Evolutionary conservation across 2,329 filamentous ascomycete species (phyloP), one percentile per base, ranked within the genome.

Genomic region (Nothophaeocryptopus gaeumannii): DNA sequence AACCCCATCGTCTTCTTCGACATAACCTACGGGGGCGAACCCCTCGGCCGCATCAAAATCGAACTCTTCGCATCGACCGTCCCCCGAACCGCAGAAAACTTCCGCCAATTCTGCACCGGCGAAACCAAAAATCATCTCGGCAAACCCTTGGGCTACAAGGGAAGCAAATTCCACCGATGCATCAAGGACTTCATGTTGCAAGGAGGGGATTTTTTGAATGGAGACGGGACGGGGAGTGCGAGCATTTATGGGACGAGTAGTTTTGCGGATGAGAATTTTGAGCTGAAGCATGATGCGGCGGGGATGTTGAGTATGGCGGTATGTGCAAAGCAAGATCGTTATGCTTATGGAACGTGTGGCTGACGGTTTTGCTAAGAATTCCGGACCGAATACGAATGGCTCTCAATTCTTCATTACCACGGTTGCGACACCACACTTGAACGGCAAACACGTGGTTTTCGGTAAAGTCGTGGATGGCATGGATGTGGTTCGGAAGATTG

Each of bases 161-260:
- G 88, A 46, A 86, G 82, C 75, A 95, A 89, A 70, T 96, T 97
- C 65, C 93, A 97, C 72, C 85, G 93, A 51, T 89, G 97, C 62
- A 96, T 96, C 69, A 88, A 88, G 72, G 87, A 88, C 64, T 96
- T 97, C 74, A 97, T 97, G 92, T 88, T 93, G 64, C 93, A 99
- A 71, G 92, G 92, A 39, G 93, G 93, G 46, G 93, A 99, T 71
- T 97, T 97, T 70, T 76, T 96, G 37, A 90, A 96, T 63, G 89
- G 90, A 45, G 88, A 97, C 70, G 93, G 93, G 44, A 95, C 89
- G 1, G 93, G 93, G 8, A 90, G 85, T 39, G 86, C 85, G 9
- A 88, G 50, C 5, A 96, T 97, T 69, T 97, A 95, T 74, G 89
- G 90, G 50, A 85, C 82, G 43, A 84, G 86, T 61, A 80, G 83